These are phyloP conservation scores for Aspergillus ochraceoroseus DNA, from an alignment of 2,329 filamentous ascomycete species.

Conservation along the genomic window DNA sequence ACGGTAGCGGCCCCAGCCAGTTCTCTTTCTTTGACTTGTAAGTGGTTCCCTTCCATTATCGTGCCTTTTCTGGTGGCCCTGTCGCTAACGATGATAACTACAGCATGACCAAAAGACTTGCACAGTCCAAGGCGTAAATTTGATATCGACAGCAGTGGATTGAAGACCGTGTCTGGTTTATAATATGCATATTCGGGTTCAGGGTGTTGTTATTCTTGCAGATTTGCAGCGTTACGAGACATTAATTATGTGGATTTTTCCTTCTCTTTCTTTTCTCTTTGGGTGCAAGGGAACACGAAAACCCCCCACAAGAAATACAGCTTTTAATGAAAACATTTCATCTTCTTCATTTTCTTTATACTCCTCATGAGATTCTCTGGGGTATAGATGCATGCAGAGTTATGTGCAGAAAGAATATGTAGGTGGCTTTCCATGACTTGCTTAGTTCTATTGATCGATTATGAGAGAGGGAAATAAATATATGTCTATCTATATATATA, in stretches of 20 bases:
- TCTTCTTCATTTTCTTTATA: constrained; percentile 8
- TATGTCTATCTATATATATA: too few species aligned
- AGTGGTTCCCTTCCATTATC: constrained; percentile 44
- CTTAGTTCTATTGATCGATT: too few species aligned
- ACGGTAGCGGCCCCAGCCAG: constrained; percentile 85
- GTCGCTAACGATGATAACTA: constrained; percentile 12
- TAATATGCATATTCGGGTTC: constrained; percentile 18
- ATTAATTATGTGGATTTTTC: constrained; percentile 15
- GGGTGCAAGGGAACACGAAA: constrained; percentile 15
- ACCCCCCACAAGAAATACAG: constrained; percentile 12
- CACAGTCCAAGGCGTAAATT: constrained; percentile 28
- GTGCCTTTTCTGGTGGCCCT: constrained; percentile 2
- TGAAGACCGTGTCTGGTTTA: constrained; percentile 6
- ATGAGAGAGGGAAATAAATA: too few species aligned
- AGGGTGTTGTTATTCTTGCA: constrained; percentile 15
- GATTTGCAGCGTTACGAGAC: constrained; percentile 19
- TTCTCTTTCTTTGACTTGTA: constrained; percentile 99
- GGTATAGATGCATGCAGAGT: too few species aligned
- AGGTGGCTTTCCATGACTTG: too few species aligned
- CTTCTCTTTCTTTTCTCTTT: constrained; percentile 9
- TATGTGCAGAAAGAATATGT: too few species aligned
- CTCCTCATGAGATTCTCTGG: too few species aligned
- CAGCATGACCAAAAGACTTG: constrained; percentile 40
- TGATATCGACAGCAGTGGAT: constrained; percentile 12
- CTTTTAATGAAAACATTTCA: constrained; percentile 7